Evolutionary conservation across 2,329 filamentous ascomycete genomes (phyloP).

Genomic region (Aquanectria penicillioides): DNA sequence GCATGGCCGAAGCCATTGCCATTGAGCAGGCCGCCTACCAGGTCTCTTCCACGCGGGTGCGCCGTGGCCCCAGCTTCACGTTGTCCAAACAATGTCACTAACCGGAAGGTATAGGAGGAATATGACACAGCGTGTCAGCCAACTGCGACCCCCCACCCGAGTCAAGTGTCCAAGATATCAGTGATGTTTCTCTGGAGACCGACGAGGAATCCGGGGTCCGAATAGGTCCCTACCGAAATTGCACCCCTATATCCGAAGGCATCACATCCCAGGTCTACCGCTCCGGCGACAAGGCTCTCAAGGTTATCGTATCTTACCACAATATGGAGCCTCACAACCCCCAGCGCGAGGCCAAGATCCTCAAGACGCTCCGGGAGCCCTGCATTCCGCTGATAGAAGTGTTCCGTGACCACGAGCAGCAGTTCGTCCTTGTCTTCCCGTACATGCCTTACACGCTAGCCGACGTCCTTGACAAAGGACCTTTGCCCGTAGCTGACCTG

Average conservation of each 20-base stretch:
- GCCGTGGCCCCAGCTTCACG: constrained; percentile 34
- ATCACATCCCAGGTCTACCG: constrained; percentile 87
- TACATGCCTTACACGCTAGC: constrained; percentile 81
- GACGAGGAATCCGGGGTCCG: constrained; percentile 47
- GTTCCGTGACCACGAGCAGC: constrained; percentile 76
- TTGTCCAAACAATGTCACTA: constrained; percentile 26
- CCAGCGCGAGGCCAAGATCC: constrained; percentile 79
- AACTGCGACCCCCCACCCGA: constrained; percentile 21
- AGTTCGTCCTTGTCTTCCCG: constrained; percentile 84
- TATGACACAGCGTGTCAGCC: constrained; percentile 59
- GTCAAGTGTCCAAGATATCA: constrained; percentile 9
- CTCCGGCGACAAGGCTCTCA: constrained; percentile 74
- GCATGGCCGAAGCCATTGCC: constrained; percentile 63
- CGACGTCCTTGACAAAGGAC: constrained; percentile 66
- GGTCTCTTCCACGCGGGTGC: constrained; percentile 66
- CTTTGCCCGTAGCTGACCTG: constrained; percentile 46
- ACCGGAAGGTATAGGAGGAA: constrained; percentile 62
- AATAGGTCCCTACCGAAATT: constrained; percentile 65
- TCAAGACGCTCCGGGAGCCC: constrained; percentile 66
- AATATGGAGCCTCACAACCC: constrained; percentile 86
- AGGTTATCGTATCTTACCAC: constrained; percentile 81
- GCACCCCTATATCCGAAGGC: constrained; percentile 69
- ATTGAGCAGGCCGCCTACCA: constrained; percentile 74
- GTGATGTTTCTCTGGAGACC: not conserved
- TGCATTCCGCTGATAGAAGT: constrained; percentile 76